Evolutionary conservation across 306 rosid species (phyloP).

Genomic region (Arachis hypogaea): DNA sequence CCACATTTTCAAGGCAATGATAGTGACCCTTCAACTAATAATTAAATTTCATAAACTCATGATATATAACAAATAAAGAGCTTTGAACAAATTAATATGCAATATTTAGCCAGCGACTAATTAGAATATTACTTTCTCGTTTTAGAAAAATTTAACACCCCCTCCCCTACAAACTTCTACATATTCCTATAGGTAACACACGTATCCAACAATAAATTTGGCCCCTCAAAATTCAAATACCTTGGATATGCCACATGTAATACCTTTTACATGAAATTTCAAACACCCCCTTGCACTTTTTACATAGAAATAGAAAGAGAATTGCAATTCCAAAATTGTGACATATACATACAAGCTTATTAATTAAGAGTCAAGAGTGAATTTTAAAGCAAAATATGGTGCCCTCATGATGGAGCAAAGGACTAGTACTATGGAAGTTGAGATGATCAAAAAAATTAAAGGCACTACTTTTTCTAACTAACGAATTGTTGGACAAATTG

Average conservation of each 20-base stretch:
- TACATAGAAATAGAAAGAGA: constrained; percentile 16
- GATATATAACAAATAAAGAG: not conserved
- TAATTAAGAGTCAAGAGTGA: constrained; percentile 9
- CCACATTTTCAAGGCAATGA: no score
- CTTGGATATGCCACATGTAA: constrained; percentile 20
- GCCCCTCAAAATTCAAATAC: not conserved
- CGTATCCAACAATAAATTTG: constrained; percentile 2
- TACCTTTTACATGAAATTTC: not conserved
- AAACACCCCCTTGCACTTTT: not conserved
- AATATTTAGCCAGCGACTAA: no score
- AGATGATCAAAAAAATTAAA: no score
- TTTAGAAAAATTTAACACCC: no score
- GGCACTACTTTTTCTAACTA: no score
- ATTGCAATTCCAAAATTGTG: not conserved
- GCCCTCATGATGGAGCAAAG: constrained; percentile 39
- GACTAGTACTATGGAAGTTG: not conserved
- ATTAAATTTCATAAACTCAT: constrained; percentile 8
- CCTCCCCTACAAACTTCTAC: no score
- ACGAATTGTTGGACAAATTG: no score
- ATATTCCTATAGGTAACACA: not conserved
- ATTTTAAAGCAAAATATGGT: constrained; percentile 22
- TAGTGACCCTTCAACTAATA: no score
- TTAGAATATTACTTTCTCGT: no score
- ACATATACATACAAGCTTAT: constrained; percentile 7
- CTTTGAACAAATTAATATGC: no score